phyloP scores from a whole-genome alignment of 2,329 filamentous ascomycete genomes.

The Annulohypoxylon truncatum region DNA sequence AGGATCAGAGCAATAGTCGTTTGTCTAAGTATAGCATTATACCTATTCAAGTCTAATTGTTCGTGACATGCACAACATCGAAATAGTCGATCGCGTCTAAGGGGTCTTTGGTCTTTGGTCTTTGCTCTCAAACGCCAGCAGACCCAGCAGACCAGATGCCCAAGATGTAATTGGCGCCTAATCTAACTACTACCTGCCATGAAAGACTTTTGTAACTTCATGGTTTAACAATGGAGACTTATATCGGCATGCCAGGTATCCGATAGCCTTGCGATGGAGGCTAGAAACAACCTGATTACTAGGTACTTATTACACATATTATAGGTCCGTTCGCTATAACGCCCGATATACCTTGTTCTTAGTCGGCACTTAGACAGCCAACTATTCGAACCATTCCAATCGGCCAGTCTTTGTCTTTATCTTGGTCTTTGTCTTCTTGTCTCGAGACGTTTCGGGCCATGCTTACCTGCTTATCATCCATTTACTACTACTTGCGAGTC shows the following conservation, averaged over 20 bases:
- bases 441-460: constrained; percentile 8
- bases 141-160: too few relatives aligned
- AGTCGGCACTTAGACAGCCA: neutral
- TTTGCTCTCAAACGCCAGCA: neutral
- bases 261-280: neutral
- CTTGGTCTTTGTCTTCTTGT: neutral
- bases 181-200: neutral
- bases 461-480: constrained; percentile 5
- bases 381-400: neutral
- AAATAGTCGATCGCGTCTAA: neutral
- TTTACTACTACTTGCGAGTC: constrained; percentile 1
- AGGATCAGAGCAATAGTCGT: neutral
- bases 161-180: constrained; percentile 7
- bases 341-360: neutral
- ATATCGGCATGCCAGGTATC: neutral
- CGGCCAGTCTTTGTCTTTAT: neutral
- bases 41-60: constrained; percentile 1
- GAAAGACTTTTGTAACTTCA: neutral
- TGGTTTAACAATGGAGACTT: neutral
- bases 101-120: neutral
- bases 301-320: neutral
- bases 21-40: neutral
- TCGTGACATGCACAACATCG: constrained; percentile 2
- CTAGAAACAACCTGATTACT: neutral
- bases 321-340: neutral